Percentiles rank a stretch among this genome's conserved stretches.
Conservation (phyloP, 2,329 filamentous ascomycete genomes). For the Ustilaginoidea virens region DNA sequence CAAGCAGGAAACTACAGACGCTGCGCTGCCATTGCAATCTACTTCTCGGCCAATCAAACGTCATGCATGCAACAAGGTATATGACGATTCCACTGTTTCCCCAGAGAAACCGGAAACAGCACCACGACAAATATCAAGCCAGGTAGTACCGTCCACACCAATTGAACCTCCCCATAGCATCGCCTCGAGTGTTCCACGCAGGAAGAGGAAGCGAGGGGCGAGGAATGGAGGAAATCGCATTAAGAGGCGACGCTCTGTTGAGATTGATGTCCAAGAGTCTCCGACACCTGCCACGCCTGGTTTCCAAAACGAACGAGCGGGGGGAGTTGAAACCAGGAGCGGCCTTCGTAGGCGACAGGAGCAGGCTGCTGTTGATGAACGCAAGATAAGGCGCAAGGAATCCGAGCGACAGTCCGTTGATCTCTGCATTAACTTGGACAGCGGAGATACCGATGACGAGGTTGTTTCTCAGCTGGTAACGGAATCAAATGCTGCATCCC, state of each 20-base stretch:
- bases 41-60: not conserved
- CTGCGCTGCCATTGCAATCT: not conserved
- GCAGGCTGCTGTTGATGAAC: conserved; percentile 1
- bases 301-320: no score
- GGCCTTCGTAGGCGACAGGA: conserved; percentile 8
- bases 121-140: conserved; percentile 5
- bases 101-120: conserved; percentile 5
- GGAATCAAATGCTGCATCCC: conserved; percentile 24
- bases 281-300: not conserved
- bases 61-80: conserved; percentile 10
- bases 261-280: conserved; percentile 1
- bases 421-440: conserved; percentile 8
- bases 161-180: conserved; percentile 2
- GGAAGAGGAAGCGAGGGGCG: conserved; percentile 16
- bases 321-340: conserved; percentile 8
- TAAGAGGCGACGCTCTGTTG: conserved; percentile 15
- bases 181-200: conserved; percentile 1
- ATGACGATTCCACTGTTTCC: conserved; percentile 7
- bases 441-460: conserved; percentile 24
- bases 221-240: conserved; percentile 9
- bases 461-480: conserved; percentile 24
- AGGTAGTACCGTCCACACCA: conserved; percentile 13
- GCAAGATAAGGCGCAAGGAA: not conserved
- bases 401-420: conserved; percentile 4
- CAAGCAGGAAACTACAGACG: no score